A percentile compares a stretch with the other conserved stretches of the same genome.
Conservation (phyloP, 257 asterid species). For the Solanum lignicaule region DNA sequence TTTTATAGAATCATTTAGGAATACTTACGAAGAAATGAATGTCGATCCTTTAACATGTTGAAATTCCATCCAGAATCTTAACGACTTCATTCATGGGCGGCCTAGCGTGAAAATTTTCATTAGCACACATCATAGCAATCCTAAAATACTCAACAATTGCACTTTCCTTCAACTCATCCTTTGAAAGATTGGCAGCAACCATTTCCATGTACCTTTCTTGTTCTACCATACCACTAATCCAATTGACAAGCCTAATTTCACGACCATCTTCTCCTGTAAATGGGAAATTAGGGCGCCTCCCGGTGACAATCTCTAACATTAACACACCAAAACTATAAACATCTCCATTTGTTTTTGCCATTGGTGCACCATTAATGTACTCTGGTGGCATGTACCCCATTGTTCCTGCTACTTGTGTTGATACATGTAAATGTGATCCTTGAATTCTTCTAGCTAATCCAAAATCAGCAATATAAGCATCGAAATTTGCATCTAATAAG, state of each 20-base stretch:
- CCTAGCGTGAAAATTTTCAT: conserved; percentile 31
- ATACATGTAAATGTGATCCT: conserved; percentile 61
- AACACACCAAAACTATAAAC: conserved; percentile 81
- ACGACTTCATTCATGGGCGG: conserved; percentile 59
- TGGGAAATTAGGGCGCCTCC: conserved; percentile 63
- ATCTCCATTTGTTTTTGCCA: conserved; percentile 53
- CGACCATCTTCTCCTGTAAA: conserved; percentile 47
- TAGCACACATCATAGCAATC: conserved; percentile 44
- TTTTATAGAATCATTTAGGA: background rate
- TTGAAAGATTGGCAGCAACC: conserved; percentile 40
- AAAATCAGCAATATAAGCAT: conserved; percentile 75
- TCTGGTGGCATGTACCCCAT: conserved; percentile 98
- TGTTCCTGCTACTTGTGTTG: conserved; percentile 87
- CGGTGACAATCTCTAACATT: conserved; percentile 54
- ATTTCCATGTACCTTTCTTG: conserved; percentile 39
- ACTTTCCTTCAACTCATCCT: conserved; percentile 21
- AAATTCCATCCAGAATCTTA: conserved; percentile 26
- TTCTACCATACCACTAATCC: conserved; percentile 39
- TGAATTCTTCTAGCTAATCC: conserved; percentile 70
- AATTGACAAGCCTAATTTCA: conserved; percentile 57
- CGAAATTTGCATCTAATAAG: conserved; percentile 41
- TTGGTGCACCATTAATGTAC: conserved; percentile 47
- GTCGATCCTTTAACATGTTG: background rate
- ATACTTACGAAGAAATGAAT: background rate
- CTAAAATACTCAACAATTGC: conserved; percentile 33